A percentile compares a stretch with the other conserved stretches of the same genome.
Conservation (phyloP, 768 basidiomycete genomes). For the Podaxis sp. region DNA sequence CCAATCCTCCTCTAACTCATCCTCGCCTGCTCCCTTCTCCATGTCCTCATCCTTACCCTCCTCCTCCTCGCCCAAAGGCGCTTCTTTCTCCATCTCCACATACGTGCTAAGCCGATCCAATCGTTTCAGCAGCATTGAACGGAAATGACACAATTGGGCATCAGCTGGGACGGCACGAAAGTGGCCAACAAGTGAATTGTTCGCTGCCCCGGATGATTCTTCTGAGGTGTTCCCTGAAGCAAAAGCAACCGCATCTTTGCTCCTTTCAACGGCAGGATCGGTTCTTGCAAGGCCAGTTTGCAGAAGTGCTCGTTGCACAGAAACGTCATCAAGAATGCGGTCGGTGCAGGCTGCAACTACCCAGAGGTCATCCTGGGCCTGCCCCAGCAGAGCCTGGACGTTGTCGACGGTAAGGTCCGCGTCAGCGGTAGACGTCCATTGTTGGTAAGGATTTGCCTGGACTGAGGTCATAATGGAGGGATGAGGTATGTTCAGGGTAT, state of each 20-base stretch:
- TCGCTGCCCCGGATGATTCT: constrained; percentile 7
- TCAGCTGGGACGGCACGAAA: constrained; percentile 59
- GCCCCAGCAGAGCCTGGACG: constrained; percentile 45
- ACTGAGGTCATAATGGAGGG: constrained; percentile 35
- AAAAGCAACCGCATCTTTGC: constrained; percentile 32
- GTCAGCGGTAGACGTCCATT: constrained; percentile 60
- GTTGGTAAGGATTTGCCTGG: constrained; percentile 34
- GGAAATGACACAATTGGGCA: constrained; percentile 62
- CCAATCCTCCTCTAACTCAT: constrained; percentile 65
- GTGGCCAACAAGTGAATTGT: constrained; percentile 42
- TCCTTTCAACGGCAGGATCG: constrained; percentile 42
- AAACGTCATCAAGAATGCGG: constrained; percentile 56
- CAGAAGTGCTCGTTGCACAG: constrained; percentile 56
- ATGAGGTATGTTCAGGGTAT: background rate
- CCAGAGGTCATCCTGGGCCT: constrained; percentile 71
- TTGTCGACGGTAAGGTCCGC: constrained; percentile 51
- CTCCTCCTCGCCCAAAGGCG: constrained; percentile 29
- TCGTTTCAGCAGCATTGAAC: constrained; percentile 64
- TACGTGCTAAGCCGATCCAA: constrained; percentile 74
- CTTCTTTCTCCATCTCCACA: constrained; percentile 51
- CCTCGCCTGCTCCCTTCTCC: constrained; percentile 31
- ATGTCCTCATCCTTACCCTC: constrained; percentile 23
- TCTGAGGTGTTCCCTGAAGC: constrained; percentile 12
- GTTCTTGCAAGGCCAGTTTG: constrained; percentile 65
- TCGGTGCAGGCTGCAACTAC: constrained; percentile 73